Percentiles rank a stretch among this genome's conserved stretches.
Evolutionary conservation across 495 filamentous ascomycete genomes (phyloP).

Genomic region (Neurospora sp.): DNA sequence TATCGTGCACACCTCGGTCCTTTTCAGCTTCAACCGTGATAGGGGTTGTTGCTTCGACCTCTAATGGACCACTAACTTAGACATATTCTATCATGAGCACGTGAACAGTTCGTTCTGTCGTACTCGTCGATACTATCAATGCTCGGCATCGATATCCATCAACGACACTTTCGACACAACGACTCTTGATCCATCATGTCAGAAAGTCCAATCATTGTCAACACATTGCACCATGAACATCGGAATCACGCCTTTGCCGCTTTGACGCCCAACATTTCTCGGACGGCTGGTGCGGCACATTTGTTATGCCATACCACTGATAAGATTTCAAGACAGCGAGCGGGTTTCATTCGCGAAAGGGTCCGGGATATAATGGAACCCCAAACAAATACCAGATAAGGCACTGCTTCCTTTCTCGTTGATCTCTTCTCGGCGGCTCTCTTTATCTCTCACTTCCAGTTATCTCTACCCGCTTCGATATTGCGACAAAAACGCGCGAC

Average conservation of each 20-base stretch:
- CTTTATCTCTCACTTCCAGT: not conserved
- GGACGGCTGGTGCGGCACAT: not conserved
- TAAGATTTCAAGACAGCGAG: not conserved
- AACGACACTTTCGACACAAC: not conserved
- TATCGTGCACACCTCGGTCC: not conserved
- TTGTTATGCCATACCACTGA: not conserved
- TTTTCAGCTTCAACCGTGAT: not conserved
- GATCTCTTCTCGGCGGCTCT: not conserved
- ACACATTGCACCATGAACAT: not conserved
- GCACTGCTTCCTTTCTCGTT: not conserved
- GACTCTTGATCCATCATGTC: not conserved
- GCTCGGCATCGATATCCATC: not conserved
- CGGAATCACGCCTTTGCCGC: not conserved
- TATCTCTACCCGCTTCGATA: not conserved
- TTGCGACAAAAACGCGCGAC: not conserved
- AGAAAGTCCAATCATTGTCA: not conserved
- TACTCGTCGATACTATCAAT: not conserved
- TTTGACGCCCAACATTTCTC: not conserved
- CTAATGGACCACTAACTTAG: not conserved
- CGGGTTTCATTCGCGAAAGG: not conserved
- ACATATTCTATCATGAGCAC: not conserved
- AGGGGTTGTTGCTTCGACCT: not conserved
- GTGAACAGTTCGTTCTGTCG: not conserved
- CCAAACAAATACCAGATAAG: not conserved
- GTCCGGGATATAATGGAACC: not conserved